Evolutionary conservation across 164 flowering plant genomes (phyloP).

Genomic region (Protea cynaroides): DNA sequence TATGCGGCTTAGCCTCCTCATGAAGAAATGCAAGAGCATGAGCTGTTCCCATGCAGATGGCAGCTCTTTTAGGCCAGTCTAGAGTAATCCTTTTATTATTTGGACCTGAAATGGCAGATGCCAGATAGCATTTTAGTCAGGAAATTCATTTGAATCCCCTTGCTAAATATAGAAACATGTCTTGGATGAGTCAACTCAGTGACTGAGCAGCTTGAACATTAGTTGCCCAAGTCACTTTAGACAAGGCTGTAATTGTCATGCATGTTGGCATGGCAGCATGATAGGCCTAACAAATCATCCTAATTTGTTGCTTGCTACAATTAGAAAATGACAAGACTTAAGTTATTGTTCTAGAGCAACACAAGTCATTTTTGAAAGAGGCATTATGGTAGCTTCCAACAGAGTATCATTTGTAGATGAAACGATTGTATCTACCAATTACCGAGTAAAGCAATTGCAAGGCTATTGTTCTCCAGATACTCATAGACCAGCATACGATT

Average conservation of each 20-base stretch:
- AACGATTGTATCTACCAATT: constrained; percentile 11
- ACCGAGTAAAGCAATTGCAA: constrained; percentile 60
- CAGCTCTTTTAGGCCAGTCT: constrained; percentile 63
- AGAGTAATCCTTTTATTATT: constrained; percentile 32
- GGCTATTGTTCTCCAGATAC: constrained; percentile 79
- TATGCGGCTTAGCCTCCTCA: constrained; percentile 59
- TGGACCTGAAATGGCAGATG: constrained; percentile 37
- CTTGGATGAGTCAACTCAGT: background rate
- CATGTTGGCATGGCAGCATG: background rate
- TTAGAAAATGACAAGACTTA: background rate
- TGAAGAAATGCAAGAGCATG: constrained; percentile 80
- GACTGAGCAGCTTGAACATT: background rate
- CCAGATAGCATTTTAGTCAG: background rate
- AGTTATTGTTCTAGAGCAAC: no score
- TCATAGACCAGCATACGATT: constrained; percentile 73
- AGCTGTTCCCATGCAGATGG: constrained; percentile 70
- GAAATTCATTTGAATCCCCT: background rate
- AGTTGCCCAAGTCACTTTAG: background rate
- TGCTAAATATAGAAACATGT: background rate
- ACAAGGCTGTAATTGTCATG: background rate
- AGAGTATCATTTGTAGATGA: background rate
- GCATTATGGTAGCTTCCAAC: no score
- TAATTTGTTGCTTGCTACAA: background rate
- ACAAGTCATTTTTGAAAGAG: no score
- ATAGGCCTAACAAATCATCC: background rate